These are phyloP conservation scores for Irpex rosettiformis DNA, from an alignment of 1,284 basidiomycete species.

Conservation along the genomic window DNA sequence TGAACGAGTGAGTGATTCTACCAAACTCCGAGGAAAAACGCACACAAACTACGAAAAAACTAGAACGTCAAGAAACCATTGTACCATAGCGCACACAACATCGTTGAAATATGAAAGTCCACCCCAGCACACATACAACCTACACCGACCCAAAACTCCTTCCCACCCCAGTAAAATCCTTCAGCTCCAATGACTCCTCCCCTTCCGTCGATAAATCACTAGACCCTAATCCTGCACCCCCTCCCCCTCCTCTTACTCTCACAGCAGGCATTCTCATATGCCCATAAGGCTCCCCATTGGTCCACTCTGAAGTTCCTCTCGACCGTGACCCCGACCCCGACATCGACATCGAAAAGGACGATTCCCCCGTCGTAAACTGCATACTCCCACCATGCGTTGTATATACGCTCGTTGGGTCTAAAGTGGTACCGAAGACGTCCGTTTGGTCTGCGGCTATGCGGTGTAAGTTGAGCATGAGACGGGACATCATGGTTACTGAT, in stretches of 20 bases:
- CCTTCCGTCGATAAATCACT: background rate
- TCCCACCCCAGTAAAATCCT: background rate
- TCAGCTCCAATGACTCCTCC: background rate
- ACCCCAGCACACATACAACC: background rate
- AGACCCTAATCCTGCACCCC: too few species aligned
- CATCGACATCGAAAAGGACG: background rate
- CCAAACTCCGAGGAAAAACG: too few species aligned
- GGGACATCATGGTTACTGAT: conserved; percentile 16
- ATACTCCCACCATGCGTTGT: background rate
- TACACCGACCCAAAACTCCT: background rate
- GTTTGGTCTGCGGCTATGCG: background rate
- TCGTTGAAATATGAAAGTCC: background rate
- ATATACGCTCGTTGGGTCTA: background rate
- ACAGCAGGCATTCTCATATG: background rate
- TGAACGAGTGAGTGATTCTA: too few species aligned
- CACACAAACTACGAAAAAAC: too few species aligned
- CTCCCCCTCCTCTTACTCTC: too few species aligned
- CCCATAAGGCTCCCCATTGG: background rate
- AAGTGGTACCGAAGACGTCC: background rate
- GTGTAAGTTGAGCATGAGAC: conserved; percentile 16
- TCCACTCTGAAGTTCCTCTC: background rate
- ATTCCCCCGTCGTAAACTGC: background rate
- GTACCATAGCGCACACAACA: too few species aligned
- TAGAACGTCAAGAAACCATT: too few species aligned
- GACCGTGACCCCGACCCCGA: too few species aligned